phyloP scores from a whole-genome alignment of 1,139 yeast genomes.

The Diutina ranongensis region DNA sequence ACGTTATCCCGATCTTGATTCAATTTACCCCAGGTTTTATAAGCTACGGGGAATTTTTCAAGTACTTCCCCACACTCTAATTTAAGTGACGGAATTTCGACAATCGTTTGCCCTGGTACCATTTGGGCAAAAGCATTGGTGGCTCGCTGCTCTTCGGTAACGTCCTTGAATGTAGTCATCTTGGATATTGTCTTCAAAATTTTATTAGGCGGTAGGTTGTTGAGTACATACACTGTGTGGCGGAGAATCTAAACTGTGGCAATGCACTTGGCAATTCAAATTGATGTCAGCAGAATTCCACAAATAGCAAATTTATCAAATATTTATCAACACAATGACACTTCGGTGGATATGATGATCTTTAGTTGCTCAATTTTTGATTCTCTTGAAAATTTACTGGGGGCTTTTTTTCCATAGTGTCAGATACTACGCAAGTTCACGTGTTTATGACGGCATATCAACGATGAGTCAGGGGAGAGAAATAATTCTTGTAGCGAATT shows the following conservation, averaged over 20 bases:
- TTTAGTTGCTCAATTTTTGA: no score
- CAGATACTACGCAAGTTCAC: background rate
- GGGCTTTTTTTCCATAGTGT: background rate
- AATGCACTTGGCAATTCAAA: no score
- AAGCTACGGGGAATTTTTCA: slow-evolving; percentile 77
- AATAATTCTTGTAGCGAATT: no score
- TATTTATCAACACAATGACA: no score
- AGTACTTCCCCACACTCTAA: slow-evolving; percentile 79
- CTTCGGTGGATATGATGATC: no score
- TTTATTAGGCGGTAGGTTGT: no score
- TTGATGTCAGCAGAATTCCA: no score
- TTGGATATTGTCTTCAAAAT: no score
- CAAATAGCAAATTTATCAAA: no score
- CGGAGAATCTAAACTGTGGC: background rate
- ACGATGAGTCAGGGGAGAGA: background rate
- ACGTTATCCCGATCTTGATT: slow-evolving; percentile 61
- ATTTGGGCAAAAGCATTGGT: slow-evolving; percentile 59
- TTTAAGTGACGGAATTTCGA: slow-evolving; percentile 54
- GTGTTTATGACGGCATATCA: background rate
- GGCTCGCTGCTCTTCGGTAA: slow-evolving; percentile 34
- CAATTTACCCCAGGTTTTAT: slow-evolving; percentile 87
- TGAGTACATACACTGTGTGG: background rate
- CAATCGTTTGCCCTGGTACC: slow-evolving; percentile 73
- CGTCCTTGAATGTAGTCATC: slow-evolving; percentile 15
- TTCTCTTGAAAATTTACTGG: background rate